Conservation (phyloP, 2,329 filamentous ascomycete species). For the Talaromyces sp. region DNA sequence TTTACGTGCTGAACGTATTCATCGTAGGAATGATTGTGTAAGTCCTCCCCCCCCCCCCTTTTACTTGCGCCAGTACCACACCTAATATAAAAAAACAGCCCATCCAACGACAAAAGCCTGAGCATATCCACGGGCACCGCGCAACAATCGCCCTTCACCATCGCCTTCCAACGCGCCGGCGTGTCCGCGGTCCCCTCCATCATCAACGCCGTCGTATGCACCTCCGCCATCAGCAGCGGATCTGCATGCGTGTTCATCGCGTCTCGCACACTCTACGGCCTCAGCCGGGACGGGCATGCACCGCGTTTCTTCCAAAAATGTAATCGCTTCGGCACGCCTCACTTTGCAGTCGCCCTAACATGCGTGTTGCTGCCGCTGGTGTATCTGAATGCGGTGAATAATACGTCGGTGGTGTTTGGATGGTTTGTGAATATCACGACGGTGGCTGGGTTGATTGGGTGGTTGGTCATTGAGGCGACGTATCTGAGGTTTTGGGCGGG, state of each 20-base stretch:
- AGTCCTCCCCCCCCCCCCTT: neutral
- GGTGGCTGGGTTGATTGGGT: slow-evolving; percentile 64
- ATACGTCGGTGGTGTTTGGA: slow-evolving; percentile 59
- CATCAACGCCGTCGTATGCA: slow-evolving; percentile 72
- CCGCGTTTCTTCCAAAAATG: slow-evolving; percentile 57
- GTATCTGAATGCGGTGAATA: slow-evolving; percentile 60
- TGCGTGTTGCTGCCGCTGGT: slow-evolving; percentile 57
- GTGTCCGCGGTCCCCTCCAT: slow-evolving; percentile 60
- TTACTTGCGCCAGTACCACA: no score
- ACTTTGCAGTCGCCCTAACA: slow-evolving; percentile 51
- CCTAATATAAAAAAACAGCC: neutral
- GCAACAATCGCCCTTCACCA: slow-evolving; percentile 29
- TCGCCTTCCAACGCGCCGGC: slow-evolving; percentile 48
- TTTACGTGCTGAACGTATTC: slow-evolving; percentile 43
- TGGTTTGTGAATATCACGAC: slow-evolving; percentile 68
- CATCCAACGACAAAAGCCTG: slow-evolving; percentile 3
- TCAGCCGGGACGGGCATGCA: slow-evolving; percentile 59
- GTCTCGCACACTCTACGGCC: slow-evolving; percentile 60
- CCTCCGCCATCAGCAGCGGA: slow-evolving; percentile 70
- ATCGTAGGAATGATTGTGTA: slow-evolving; percentile 9
- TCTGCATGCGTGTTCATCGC: slow-evolving; percentile 72
- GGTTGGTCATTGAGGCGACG: slow-evolving; percentile 38
- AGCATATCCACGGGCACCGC: slow-evolving; percentile 7
- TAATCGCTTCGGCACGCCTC: slow-evolving; percentile 58
- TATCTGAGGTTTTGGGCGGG: slow-evolving; percentile 51